Conservation (phyloP, 805 yeast genomes). For the Danielia reshetovae region DNA sequence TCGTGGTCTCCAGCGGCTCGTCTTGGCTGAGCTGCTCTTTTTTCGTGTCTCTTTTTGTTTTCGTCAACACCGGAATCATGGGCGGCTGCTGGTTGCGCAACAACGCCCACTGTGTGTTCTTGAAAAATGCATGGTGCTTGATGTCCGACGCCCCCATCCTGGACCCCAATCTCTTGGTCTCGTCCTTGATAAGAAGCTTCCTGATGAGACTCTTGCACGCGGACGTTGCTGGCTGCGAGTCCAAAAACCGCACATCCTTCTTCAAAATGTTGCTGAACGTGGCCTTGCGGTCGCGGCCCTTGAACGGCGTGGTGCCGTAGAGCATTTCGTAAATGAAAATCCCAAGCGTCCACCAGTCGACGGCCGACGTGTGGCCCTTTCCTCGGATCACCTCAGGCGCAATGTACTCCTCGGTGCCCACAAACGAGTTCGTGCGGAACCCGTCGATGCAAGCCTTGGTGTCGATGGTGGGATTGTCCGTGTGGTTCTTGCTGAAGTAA, state of each 20-base stretch:
- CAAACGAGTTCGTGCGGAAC: constrained; percentile 95
- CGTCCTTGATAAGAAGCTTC: constrained; percentile 84
- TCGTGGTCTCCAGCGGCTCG: constrained; percentile 5
- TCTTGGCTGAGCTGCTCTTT: constrained; percentile 31
- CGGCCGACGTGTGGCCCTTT: constrained; percentile 96
- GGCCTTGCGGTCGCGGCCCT: constrained; percentile 82
- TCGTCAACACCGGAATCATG: constrained; percentile 76
- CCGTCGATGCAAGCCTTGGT: constrained; percentile 95
- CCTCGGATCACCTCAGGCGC: constrained; percentile 98
- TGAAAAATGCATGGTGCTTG: constrained; percentile 87
- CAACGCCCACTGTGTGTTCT: constrained; percentile 91
- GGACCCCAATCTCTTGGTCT: constrained; percentile 82
- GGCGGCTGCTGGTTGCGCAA: constrained; percentile 93
- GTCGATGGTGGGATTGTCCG: constrained; percentile 65
- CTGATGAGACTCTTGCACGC: constrained; percentile 75
- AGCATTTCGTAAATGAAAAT: constrained; percentile 91
- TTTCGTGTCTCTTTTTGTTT: constrained; percentile 19
- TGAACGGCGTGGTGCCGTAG: constrained; percentile 94
- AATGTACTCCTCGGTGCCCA: constrained; percentile 97
- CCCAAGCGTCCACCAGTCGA: constrained; percentile 99
- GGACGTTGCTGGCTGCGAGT: constrained; percentile 60
- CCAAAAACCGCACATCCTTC: constrained; percentile 78
- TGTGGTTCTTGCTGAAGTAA: constrained; percentile 36
- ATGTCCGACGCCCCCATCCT: constrained; percentile 94
- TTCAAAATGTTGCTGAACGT: constrained; percentile 87